Percentiles rank a stretch among this genome's conserved stretches.
phyloP scores from a whole-genome alignment of 257 asterid genomes.

The Osmanthus fragrans region DNA sequence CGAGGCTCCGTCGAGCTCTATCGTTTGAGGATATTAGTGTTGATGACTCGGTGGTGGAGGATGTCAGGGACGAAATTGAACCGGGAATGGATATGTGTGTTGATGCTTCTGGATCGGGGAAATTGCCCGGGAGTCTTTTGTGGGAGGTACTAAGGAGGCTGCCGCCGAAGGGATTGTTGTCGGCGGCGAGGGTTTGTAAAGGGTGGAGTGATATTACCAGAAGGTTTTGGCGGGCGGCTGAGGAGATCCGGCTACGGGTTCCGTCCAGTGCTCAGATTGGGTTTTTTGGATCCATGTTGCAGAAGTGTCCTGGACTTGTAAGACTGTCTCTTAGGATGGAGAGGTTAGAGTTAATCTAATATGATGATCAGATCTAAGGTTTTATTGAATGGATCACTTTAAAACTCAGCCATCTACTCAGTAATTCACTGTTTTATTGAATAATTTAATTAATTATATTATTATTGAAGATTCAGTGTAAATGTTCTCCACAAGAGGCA shows the following conservation, averaged over 20 bases:
- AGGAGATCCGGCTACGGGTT: slow-evolving; percentile 83
- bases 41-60: slow-evolving; percentile 47
- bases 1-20: slow-evolving; percentile 65
- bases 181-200: slow-evolving; percentile 79
- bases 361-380: slow-evolving; percentile 34
- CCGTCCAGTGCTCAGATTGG: slow-evolving; percentile 78
- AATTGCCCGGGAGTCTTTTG: slow-evolving; percentile 55
- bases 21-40: slow-evolving; percentile 65
- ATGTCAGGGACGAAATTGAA: background rate
- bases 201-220: slow-evolving; percentile 80
- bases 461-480: background rate
- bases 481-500: background rate
- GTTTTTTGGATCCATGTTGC: slow-evolving; percentile 81
- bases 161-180: slow-evolving; percentile 67
- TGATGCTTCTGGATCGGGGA: slow-evolving; percentile 37
- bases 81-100: slow-evolving; percentile 40
- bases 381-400: slow-evolving; percentile 24
- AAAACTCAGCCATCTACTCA: slow-evolving; percentile 1
- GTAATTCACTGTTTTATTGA: slow-evolving; percentile 4
- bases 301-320: slow-evolving; percentile 76
- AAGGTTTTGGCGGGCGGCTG: slow-evolving; percentile 81
- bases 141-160: slow-evolving; percentile 91
- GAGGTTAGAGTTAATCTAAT: slow-evolving; percentile 53
- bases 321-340: slow-evolving; percentile 75
- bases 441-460: background rate